Percentiles rank a stretch among this genome's conserved stretches.
Conservation (phyloP, 345 rosid species). For the Abelmoschus esculentus region DNA sequence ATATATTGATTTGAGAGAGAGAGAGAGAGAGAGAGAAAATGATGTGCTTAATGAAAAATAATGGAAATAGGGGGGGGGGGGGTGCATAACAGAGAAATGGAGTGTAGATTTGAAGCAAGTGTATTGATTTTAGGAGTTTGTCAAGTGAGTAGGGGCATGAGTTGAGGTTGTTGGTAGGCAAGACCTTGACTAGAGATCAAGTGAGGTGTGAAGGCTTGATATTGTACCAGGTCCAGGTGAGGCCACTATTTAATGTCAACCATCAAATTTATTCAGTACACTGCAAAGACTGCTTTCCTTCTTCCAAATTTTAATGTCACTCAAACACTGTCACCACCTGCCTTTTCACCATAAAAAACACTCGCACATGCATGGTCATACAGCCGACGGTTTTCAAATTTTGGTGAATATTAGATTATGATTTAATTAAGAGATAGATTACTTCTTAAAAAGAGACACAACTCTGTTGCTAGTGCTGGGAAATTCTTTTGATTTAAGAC, state of each 20-base stretch:
- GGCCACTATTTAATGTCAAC: neutral
- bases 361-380: neutral
- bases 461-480: no score
- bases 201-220: conserved; percentile 6
- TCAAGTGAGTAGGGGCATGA: neutral
- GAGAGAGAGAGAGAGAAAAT: no score
- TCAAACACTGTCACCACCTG: neutral
- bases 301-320: neutral
- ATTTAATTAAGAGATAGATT: no score
- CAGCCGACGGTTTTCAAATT: neutral
- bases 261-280: neutral
- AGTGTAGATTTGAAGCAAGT: neutral
- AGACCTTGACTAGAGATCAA: neutral
- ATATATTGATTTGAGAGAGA: no score
- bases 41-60: no score
- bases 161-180: neutral
- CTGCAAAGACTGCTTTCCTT: neutral
- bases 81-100: neutral
- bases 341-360: neutral
- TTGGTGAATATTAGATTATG: no score
- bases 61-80: neutral
- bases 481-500: no score
- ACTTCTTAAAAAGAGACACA: no score
- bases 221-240: neutral
- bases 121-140: neutral